phyloP scores from a whole-genome alignment of 805 yeast species.

The Candida sonorensis region DNA sequence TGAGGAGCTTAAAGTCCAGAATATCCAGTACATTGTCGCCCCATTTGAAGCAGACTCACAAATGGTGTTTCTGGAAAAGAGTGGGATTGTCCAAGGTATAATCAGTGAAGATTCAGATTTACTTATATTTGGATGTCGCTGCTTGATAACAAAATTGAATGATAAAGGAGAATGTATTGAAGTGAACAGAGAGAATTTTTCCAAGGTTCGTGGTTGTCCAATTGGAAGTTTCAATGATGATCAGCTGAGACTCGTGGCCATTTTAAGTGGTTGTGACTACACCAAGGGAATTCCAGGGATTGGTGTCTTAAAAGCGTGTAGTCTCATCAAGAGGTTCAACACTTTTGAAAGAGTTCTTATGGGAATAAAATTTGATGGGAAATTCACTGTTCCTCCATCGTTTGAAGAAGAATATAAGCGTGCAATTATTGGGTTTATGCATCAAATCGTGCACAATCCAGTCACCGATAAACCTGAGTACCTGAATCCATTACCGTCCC shows the following conservation, averaged over 20 bases:
- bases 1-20: constrained; percentile 51
- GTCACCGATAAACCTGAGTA: constrained; percentile 38
- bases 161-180: constrained; percentile 65
- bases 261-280: constrained; percentile 95
- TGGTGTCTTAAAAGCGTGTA: constrained; percentile 74
- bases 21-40: constrained; percentile 76
- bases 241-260: constrained; percentile 70
- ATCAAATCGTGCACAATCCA: constrained; percentile 83
- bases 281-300: constrained; percentile 78
- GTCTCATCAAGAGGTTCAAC: constrained; percentile 43
- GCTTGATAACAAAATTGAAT: constrained; percentile 74
- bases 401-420: constrained; percentile 53
- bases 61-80: constrained; percentile 78
- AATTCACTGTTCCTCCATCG: constrained; percentile 43
- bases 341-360: constrained; percentile 50
- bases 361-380: constrained; percentile 56
- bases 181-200: constrained; percentile 51
- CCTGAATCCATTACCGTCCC: constrained; percentile 48
- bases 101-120: constrained; percentile 93
- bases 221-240: constrained; percentile 44
- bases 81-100: constrained; percentile 74
- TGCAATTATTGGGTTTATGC: constrained; percentile 77
- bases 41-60: constrained; percentile 99
- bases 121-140: constrained; percentile 76
- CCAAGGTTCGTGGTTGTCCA: constrained; percentile 25